These are phyloP conservation scores for Cucurbitaria berberidis DNA, from an alignment of 2,329 filamentous ascomycete genomes.

Conservation along the genomic window DNA sequence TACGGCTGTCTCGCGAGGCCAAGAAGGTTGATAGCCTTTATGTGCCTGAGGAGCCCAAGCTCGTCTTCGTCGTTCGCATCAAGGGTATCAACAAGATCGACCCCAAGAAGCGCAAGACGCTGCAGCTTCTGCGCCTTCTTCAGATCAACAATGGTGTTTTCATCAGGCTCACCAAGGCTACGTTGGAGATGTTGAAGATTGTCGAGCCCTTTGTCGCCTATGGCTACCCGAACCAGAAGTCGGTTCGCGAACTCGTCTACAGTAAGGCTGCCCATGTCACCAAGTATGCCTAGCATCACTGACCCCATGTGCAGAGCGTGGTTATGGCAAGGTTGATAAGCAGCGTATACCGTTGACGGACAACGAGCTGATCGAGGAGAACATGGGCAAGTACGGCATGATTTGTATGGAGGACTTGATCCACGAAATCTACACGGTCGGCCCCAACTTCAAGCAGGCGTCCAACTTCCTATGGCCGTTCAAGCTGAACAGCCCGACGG, in stretches of 20 bases:
- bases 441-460: slow-evolving; percentile 98
- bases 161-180: slow-evolving; percentile 96
- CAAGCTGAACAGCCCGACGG: slow-evolving; percentile 98
- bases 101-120: slow-evolving; percentile 99
- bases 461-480: slow-evolving; percentile 99
- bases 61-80: slow-evolving; percentile 98
- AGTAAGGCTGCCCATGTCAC: slow-evolving; percentile 82
- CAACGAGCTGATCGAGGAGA: slow-evolving; percentile 96
- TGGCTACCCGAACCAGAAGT: slow-evolving; percentile 99
- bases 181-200: slow-evolving; percentile 93
- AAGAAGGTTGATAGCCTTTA: slow-evolving; percentile 94
- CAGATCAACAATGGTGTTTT: slow-evolving; percentile 99
- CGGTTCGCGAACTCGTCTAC: slow-evolving; percentile 98
- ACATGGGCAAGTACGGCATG: slow-evolving; percentile 95
- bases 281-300: slow-evolving; percentile 7
- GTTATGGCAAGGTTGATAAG: slow-evolving; percentile 99
- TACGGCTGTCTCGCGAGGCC: slow-evolving; percentile 86
- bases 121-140: slow-evolving; percentile 98
- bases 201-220: slow-evolving; percentile 99
- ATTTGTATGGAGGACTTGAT: slow-evolving; percentile 99
- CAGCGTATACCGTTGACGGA: slow-evolving; percentile 95
- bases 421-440: slow-evolving; percentile 96
- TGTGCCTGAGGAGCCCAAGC: slow-evolving; percentile 91
- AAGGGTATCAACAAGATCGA: slow-evolving; percentile 99
- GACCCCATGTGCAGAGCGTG: slow-evolving; percentile 62